A percentile compares a stretch with the other conserved stretches of the same genome.
These are phyloP conservation scores for Pyrenopolyporus hunteri DNA, from an alignment of 495 filamentous ascomycete species.

Conservation along the genomic window DNA sequence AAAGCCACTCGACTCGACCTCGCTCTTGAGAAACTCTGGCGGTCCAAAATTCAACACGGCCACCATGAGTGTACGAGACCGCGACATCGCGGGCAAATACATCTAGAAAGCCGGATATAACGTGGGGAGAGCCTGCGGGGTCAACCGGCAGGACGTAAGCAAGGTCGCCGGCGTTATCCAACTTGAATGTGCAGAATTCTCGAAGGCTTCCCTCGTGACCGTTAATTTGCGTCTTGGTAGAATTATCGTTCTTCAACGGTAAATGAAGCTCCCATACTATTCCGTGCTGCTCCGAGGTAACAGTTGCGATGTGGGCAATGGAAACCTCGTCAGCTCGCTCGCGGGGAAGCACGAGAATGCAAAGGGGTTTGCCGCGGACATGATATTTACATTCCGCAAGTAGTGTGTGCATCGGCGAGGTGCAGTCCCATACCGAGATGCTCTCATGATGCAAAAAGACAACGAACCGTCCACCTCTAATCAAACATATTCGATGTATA, in stretches of 20 bases:
- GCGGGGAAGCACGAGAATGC: constrained; percentile 78
- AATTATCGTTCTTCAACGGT: constrained; percentile 44
- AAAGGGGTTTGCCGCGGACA: constrained; percentile 75
- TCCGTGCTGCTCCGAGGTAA: constrained; percentile 81
- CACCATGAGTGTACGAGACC: constrained; percentile 80
- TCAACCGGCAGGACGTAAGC: constrained; percentile 88
- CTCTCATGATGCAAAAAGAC: constrained; percentile 79
- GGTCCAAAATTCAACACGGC: constrained; percentile 84
- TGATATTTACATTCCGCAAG: constrained; percentile 66
- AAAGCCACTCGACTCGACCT: constrained; percentile 75
- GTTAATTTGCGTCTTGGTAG: constrained; percentile 40
- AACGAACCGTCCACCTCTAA: constrained; percentile 76
- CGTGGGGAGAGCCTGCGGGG: constrained; percentile 75
- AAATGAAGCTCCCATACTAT: constrained; percentile 83
- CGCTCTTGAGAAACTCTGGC: constrained; percentile 69
- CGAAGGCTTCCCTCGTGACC: constrained; percentile 53
- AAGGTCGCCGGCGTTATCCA: constrained; percentile 75
- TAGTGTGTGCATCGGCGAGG: constrained; percentile 58
- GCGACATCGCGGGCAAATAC: constrained; percentile 87
- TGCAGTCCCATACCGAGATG: constrained; percentile 83
- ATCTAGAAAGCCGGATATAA: constrained; percentile 82
- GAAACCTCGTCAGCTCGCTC: constrained; percentile 57
- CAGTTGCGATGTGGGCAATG: constrained; percentile 75
- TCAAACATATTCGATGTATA: constrained; percentile 81
- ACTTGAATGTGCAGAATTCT: constrained; percentile 74